Evolutionary conservation across 2,329 filamentous ascomycete species (phyloP).

Genomic region (Fusarium brevicatenulatum): DNA sequence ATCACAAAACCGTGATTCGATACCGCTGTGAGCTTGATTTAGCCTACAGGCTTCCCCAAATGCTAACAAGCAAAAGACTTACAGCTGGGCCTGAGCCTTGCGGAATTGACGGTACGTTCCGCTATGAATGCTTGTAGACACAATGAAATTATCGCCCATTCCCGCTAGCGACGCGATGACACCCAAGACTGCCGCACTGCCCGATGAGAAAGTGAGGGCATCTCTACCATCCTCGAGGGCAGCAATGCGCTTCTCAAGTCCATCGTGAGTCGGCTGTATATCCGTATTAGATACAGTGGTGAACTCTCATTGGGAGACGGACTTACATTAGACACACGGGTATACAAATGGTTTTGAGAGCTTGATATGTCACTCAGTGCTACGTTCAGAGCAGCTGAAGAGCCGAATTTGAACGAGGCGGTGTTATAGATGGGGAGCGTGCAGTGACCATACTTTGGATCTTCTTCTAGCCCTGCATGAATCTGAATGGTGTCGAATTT

Average conservation of each 20-base stretch:
- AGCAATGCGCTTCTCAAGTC: not conserved
- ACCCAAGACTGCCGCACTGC: not conserved
- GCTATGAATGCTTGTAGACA: not conserved
- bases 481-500: not conserved
- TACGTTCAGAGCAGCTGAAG: not conserved
- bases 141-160: not conserved
- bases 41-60: not conserved
- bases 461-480: not conserved
- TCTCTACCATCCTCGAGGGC: not conserved
- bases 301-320: rapidly evolving
- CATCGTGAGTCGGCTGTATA: not conserved
- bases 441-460: not conserved
- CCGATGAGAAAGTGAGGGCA: not conserved
- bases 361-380: not conserved
- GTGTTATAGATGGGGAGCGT: not conserved
- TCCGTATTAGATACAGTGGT: not conserved
- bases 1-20: not conserved
- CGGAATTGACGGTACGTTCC: not conserved
- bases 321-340: not conserved
- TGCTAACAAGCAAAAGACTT: not conserved
- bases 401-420: not conserved
- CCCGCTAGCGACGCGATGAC: not conserved
- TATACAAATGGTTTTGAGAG: not conserved
- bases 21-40: not conserved
- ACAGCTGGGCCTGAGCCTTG: not conserved